Conservation (phyloP, 2,329 filamentous ascomycete genomes). For the Paracorniculantispora psalliotae region DNA sequence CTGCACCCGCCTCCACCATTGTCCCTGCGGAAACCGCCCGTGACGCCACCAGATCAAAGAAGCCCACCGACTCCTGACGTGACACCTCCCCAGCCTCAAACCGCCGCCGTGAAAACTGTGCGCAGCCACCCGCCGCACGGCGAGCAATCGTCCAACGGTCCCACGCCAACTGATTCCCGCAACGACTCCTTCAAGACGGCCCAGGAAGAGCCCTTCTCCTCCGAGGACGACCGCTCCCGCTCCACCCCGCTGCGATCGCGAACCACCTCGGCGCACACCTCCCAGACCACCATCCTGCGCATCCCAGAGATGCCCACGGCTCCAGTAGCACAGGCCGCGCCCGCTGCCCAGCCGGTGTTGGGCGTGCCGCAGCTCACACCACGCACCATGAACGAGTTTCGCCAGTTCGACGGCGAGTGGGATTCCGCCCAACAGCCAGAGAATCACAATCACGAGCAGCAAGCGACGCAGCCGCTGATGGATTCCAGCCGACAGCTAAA, state of each 20-base stretch:
- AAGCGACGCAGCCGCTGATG: too few species aligned
- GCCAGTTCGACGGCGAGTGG: conserved; percentile 57
- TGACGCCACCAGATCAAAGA: conserved; percentile 59
- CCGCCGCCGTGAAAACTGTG: conserved; percentile 38
- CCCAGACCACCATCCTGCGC: conserved; percentile 41
- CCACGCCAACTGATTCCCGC: conserved; percentile 55
- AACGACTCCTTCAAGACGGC: conserved; percentile 70
- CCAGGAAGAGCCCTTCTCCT: conserved; percentile 57
- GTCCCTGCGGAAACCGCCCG: conserved; percentile 37
- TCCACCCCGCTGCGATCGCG: conserved; percentile 37
- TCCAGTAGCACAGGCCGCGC: too few species aligned
- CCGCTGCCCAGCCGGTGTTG: too few species aligned
- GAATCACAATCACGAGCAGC: too few species aligned
- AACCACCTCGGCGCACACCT: conserved; percentile 37
- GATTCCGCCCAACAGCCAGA: too few species aligned
- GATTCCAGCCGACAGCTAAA: too few species aligned
- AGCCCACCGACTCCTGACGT: conserved; percentile 72
- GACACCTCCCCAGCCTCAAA: conserved; percentile 57
- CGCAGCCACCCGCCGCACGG: conserved; percentile 43
- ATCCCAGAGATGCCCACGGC: conserved; percentile 24
- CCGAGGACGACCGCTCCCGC: conserved; percentile 51
- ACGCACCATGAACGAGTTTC: conserved; percentile 44
- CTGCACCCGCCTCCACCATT: conserved; percentile 27
- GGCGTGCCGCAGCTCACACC: conserved; percentile 28
- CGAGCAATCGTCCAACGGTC: conserved; percentile 47